Evolutionary conservation across 148 eudicot genomes (phyloP), one percentile per base, ranked within the genome.

Genomic region (Diospyros kaki): DNA sequence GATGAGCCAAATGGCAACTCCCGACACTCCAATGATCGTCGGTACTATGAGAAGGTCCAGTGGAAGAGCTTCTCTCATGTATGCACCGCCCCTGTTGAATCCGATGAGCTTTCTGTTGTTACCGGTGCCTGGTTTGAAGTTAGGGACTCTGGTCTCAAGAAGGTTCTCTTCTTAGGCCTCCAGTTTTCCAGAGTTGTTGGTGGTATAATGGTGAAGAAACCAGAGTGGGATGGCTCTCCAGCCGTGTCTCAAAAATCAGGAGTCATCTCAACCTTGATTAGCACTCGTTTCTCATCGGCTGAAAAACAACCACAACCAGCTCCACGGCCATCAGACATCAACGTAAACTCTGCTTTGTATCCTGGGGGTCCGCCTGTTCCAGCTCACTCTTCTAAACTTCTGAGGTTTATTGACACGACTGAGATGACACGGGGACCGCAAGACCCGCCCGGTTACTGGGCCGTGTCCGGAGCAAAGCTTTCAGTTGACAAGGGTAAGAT

Each of bases 401-500:
- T 83, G 71, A 83, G 73, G 69, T 82, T 80, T 69, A 81, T 87
- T 9, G 90, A 87, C 65, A 84, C 90, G 2, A 84, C 73, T 1
- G 90, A 87, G 73, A 82, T 87, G 86, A 74, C 72, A 1, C 74
- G 86, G 58, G 90, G 90, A 6, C 84, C 87, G 12, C 86, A 84
- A 80, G 87, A 84, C 71, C 46, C 77, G 3, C 90, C 90, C 0
- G 90, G 90, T 9, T 84, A 87, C 68, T 87, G 90, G 90, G 83
- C 74, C 0, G 87, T 87, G 14, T 80, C 87, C 28, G 90, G 90
- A 10, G 90, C 86, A 0, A 84, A 84, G 83, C 87, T 87, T 55
- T 69, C 79, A 12, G 90, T 87, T 9, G 90, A 87, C 8, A 74
- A 66, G 64, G 83, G 86, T 18, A 87, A 82, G 77, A 84, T 87